phyloP scores from a whole-genome alignment of 768 basidiomycete species.

The Heimioporus sp. region DNA sequence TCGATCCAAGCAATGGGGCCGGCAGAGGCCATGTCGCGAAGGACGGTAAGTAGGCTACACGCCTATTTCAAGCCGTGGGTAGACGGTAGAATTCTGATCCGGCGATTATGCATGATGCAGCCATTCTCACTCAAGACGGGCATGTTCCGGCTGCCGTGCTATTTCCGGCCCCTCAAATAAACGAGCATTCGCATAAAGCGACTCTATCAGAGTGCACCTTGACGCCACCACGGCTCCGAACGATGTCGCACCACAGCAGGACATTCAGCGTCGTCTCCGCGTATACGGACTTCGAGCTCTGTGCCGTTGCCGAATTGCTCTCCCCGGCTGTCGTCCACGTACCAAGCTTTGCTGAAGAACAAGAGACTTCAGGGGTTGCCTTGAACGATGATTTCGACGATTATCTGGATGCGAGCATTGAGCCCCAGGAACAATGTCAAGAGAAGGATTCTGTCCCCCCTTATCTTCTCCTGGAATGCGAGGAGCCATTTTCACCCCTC shows the following conservation, averaged over 20 bases:
- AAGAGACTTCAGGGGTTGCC: constrained; percentile 17
- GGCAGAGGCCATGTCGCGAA: constrained; percentile 20
- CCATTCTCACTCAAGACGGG: constrained; percentile 18
- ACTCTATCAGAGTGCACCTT: constrained; percentile 25
- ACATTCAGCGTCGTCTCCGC: constrained; percentile 44
- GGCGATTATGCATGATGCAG: constrained; percentile 19
- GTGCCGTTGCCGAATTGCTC: constrained; percentile 50
- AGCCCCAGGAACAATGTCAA: constrained; percentile 2
- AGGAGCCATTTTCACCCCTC: constrained; percentile 30
- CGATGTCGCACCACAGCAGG: constrained; percentile 31
- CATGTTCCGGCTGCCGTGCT: constrained; percentile 12
- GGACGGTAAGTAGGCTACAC: constrained; percentile 28
- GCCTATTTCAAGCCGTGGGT: constrained; percentile 16
- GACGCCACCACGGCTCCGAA: constrained; percentile 16
- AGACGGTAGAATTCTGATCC: constrained; percentile 24
- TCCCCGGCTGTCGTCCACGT: constrained; percentile 31
- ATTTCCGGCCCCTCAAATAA: constrained; percentile 12
- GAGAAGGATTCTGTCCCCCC: constrained; percentile 11
- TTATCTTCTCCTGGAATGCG: constrained; percentile 30
- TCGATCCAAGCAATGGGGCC: constrained; percentile 27
- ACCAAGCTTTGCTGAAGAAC: constrained; percentile 23
- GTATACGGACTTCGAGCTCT: constrained; percentile 48
- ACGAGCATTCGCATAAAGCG: constrained; percentile 19
- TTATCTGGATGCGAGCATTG: constrained; percentile 27
- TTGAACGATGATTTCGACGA: constrained; percentile 30